These are phyloP conservation scores for Alternaria gansuensis DNA, from an alignment of 2,329 filamentous ascomycete species.

Conservation along the genomic window DNA sequence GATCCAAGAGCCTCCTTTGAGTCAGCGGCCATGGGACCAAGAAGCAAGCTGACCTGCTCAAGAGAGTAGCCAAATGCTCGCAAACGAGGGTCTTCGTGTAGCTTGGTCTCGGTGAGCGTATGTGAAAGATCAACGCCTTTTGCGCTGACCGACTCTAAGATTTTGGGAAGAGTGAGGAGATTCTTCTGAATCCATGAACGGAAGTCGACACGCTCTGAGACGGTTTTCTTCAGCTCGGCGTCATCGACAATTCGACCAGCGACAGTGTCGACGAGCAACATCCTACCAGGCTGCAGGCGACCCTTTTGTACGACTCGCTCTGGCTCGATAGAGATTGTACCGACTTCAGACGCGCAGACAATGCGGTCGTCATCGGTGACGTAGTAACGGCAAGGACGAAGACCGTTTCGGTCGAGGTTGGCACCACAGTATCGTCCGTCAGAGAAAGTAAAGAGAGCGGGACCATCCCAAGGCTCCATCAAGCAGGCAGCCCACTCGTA, in stretches of 20 bases:
- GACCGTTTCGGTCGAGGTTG: slow-evolving; percentile 93
- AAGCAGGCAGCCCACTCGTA: slow-evolving; percentile 99
- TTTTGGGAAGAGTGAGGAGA: slow-evolving; percentile 79
- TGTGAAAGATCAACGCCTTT: slow-evolving; percentile 70
- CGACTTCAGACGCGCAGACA: slow-evolving; percentile 95
- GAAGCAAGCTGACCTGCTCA: slow-evolving; percentile 89
- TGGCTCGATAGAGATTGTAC: slow-evolving; percentile 89
- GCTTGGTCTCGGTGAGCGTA: slow-evolving; percentile 71
- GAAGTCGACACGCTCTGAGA: slow-evolving; percentile 89
- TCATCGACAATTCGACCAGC: slow-evolving; percentile 94
- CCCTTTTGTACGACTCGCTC: slow-evolving; percentile 93
- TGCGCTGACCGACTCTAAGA: slow-evolving; percentile 69
- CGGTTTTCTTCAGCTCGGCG: slow-evolving; percentile 86
- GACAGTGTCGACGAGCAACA: slow-evolving; percentile 93
- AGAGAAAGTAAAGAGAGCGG: slow-evolving; percentile 94
- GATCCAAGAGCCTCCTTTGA: slow-evolving; percentile 97
- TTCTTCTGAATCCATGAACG: slow-evolving; percentile 85
- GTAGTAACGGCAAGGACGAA: slow-evolving; percentile 96
- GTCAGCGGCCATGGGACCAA: slow-evolving; percentile 95
- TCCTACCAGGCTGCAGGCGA: slow-evolving; percentile 90
- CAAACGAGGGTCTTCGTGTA: slow-evolving; percentile 86
- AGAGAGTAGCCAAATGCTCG: slow-evolving; percentile 93
- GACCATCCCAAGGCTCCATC: slow-evolving; percentile 99
- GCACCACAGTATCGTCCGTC: slow-evolving; percentile 97
- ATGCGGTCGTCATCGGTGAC: slow-evolving; percentile 96